These are phyloP conservation scores for Parathielavia hyrcaniae DNA, from an alignment of 495 filamentous ascomycete genomes.

Conservation along the genomic window DNA sequence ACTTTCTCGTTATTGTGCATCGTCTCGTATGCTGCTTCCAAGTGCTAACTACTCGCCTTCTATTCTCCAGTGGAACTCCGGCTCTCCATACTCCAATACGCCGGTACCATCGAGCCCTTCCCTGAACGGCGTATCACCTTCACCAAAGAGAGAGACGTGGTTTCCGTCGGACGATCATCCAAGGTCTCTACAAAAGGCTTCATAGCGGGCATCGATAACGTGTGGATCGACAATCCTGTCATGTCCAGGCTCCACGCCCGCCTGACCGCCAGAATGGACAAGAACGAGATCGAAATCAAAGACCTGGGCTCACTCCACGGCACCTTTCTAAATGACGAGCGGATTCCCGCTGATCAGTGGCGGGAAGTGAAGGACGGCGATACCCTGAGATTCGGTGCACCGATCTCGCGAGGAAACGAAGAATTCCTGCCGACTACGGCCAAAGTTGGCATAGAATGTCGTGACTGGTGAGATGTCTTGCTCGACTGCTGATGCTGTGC, in stretches of 20 bases:
- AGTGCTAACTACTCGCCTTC: not conserved
- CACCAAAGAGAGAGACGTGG: constrained; percentile 12
- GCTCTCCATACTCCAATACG: not conserved
- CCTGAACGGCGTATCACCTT: constrained; percentile 32
- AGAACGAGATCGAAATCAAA: constrained; percentile 39
- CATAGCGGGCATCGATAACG: constrained; percentile 48
- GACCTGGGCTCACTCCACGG: constrained; percentile 55
- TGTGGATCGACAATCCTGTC: constrained; percentile 71
- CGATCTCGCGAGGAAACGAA: constrained; percentile 37
- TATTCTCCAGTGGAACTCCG: not conserved
- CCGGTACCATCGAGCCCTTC: not conserved
- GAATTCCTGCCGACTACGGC: constrained; percentile 37
- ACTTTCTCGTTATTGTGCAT: no score
- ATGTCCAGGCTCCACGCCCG: constrained; percentile 75
- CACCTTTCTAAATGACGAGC: constrained; percentile 39
- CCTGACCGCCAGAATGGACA: constrained; percentile 41
- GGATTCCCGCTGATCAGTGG: not conserved
- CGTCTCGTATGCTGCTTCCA: not conserved
- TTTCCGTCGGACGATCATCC: constrained; percentile 40
- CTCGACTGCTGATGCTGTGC: not conserved
- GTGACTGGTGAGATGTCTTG: constrained; percentile 8
- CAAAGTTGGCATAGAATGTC: constrained; percentile 23
- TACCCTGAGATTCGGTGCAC: constrained; percentile 41
- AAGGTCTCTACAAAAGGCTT: constrained; percentile 38
- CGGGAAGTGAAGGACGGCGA: constrained; percentile 36